phyloP scores from a whole-genome alignment of 208 protist species.

The Cochliopodium minus region DNA sequence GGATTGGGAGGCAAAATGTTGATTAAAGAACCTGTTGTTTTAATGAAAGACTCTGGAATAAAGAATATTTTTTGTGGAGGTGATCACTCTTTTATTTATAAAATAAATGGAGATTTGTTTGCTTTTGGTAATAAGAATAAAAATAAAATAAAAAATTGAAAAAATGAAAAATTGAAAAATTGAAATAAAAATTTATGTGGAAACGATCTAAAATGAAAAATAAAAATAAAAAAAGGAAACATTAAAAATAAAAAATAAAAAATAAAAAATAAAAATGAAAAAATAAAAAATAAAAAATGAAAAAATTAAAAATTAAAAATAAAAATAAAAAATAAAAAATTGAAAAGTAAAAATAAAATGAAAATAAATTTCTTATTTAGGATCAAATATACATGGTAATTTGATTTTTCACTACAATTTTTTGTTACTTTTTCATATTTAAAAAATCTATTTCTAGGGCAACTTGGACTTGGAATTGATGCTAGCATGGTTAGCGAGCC shows the following conservation, averaged over 20 bases:
- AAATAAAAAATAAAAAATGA: not conserved
- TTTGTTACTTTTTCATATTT: too few relatives aligned
- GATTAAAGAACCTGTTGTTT: too few relatives aligned
- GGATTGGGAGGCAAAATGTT: too few relatives aligned
- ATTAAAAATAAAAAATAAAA: not conserved
- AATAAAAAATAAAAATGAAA: not conserved
- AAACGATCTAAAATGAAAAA: not conserved
- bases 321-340: not conserved
- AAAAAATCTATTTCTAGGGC: too few relatives aligned
- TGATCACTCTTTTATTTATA: too few relatives aligned
- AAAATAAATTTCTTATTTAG: not conserved
- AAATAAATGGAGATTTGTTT: too few relatives aligned
- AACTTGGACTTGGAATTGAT: too few relatives aligned
- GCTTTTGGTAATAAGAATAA: not conserved
- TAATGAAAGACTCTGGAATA: too few relatives aligned
- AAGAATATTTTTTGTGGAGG: too few relatives aligned
- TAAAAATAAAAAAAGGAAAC: not conserved
- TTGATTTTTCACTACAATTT: not conserved
- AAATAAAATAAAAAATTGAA: not conserved
- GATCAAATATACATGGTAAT: not conserved
- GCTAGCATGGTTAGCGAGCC: too few relatives aligned
- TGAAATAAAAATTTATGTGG: not conserved
- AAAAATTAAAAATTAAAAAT: constrained; percentile 1
- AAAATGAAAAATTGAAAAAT: not conserved
- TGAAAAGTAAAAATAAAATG: not conserved